Base-by-base conservation (phyloP, 2,329 filamentous ascomycete genomes). In the Sclerotinia trifoliorum region DNA sequence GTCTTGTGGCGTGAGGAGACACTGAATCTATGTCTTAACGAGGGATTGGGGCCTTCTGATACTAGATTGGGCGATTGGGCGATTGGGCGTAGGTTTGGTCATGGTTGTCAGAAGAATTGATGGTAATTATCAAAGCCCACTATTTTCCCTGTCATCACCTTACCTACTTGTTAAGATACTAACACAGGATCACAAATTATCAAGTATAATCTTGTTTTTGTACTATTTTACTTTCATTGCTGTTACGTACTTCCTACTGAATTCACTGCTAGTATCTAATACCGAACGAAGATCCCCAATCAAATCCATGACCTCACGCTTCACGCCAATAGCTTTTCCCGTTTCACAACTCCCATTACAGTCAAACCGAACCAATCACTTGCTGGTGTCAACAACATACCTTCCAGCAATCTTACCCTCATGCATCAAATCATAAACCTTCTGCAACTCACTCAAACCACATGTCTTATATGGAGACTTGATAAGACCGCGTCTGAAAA, bases 381-480 rank as follows among this genome's bases (percentile, higher is more conserved):
- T 85, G 79, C 84, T 87, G 39, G 87, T 92, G 79, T 94, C 92
- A 70, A 94, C 83, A 69, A 94, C 91, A 76, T 92, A 93, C 73
- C 91, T 86, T 68, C 91, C 91, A n/a, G 86, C 88, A 78, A 94
- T 88, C 80, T 88, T 85, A 74, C 88, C 88, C 75, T 86, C 81
- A 71, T 86, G 77, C 89, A 92, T 91, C 75, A 93, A 79, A 61
- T 93, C 85, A 78, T 90, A 97, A n/a, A 97, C 90, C 67, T 87
- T 84, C 72, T 90, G 86, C 72, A 98, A 83, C 80, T 97, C 85
- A 76, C 88, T 90, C 70, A 97, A 83, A 19, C 93, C 92, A 65
- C 93, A 88, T 10, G 87, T 86, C 89, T 97, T 96, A 86, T 86
- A 95, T 10, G 94, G 94, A 6, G 89, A 88, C 78, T 92, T 90